Conservation (phyloP, 179 eudicot species). For the Heliamphora pulchella region DNA sequence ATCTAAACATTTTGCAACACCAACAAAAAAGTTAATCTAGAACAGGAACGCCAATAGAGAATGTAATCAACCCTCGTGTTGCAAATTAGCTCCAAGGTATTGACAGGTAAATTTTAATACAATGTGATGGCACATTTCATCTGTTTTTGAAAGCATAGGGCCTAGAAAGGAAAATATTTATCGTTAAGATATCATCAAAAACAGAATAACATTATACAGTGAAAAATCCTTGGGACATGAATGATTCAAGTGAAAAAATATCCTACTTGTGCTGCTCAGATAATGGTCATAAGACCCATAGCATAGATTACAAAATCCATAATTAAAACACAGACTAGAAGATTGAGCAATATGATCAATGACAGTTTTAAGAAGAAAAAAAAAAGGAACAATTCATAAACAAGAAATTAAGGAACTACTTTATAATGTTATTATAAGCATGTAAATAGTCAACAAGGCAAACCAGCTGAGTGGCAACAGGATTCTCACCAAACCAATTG, state of each 20-base stretch:
- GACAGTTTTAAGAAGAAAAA: not conserved
- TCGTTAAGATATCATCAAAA: not conserved
- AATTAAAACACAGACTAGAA: not conserved
- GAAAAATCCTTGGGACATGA: not conserved
- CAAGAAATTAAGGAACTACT: not conserved
- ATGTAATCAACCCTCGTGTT: not conserved
- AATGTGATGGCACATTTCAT: not conserved
- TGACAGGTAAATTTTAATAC: not conserved
- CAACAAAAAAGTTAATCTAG: not conserved
- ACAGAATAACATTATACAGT: not conserved
- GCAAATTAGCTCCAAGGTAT: not conserved
- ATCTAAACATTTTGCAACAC: not conserved
- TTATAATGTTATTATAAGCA: not conserved
- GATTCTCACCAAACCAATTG: conserved; percentile 92
- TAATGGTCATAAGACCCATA: not conserved
- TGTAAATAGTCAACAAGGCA: conserved; percentile 1
- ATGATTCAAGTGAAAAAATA: not conserved
- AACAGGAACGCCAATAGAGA: not conserved
- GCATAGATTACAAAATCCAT: not conserved
- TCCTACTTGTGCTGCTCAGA: not conserved
- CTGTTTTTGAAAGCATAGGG: not conserved
- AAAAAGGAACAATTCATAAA: not conserved
- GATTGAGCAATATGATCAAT: not conserved
- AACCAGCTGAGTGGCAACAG: not conserved
- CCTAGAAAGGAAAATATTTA: not conserved